phyloP scores from a whole-genome alignment of 2,329 filamentous ascomycete genomes.

The Coniella vitis region DNA sequence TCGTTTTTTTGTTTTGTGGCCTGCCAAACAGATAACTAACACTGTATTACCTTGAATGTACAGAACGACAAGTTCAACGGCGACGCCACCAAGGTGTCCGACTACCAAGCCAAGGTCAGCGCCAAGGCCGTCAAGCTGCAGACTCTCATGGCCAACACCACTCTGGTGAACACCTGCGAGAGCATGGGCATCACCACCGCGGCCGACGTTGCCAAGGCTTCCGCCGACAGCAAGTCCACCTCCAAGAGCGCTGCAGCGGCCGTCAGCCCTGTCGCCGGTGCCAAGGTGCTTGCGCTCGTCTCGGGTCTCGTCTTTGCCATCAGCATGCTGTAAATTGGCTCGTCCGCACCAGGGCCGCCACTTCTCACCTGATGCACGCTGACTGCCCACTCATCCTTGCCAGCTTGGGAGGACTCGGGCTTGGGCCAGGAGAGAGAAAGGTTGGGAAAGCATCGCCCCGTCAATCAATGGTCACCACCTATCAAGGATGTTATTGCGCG shows the following conservation, averaged over 20 bases:
- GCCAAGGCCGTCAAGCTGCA: conserved; percentile 23
- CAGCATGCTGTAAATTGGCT: conserved; percentile 3
- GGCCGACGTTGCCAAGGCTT: background rate
- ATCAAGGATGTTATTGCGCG: no score
- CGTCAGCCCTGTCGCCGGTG: conserved; percentile 6
- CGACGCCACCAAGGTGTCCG: conserved; percentile 28
- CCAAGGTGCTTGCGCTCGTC: conserved; percentile 6
- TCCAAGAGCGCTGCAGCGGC: conserved; percentile 5
- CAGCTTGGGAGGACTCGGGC: no score
- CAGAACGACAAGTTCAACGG: conserved; percentile 26
- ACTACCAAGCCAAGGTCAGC: conserved; percentile 26
- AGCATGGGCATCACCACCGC: conserved; percentile 9
- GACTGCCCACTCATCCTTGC: no score
- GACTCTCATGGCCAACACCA: conserved; percentile 27
- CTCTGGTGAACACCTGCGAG: conserved; percentile 22
- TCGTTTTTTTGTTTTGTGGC: no score
- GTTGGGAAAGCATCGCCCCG: no score
- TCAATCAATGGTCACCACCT: no score
- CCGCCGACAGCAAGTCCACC: background rate
- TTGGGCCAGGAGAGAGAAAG: no score
- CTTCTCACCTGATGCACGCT: no score
- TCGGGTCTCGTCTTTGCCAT: conserved; percentile 6
- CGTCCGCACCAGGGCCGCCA: no score
- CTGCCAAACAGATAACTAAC: background rate
- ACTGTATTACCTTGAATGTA: background rate